Conservation (phyloP, 441 rosid species). For the Populus hybrid region DNA sequence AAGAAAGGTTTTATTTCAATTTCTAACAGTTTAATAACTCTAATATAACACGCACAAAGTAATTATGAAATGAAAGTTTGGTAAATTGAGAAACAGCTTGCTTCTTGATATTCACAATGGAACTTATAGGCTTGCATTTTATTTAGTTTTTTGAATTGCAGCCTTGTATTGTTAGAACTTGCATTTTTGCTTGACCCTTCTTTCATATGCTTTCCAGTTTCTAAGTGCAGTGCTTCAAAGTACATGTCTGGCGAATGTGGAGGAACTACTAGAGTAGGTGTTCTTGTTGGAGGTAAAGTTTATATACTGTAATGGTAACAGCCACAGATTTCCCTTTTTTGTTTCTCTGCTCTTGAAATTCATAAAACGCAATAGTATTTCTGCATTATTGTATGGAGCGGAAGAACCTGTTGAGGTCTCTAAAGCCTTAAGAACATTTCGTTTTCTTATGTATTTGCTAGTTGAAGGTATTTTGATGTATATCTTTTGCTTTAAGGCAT, state of each 20-base stretch:
- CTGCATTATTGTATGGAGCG: neutral
- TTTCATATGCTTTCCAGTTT: conserved; percentile 24
- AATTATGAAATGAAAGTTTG: no score
- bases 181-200: conserved; percentile 13
- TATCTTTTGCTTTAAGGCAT: neutral
- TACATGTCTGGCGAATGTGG: conserved; percentile 49
- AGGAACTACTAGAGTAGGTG: conserved; percentile 40
- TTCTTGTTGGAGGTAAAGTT: conserved; percentile 64
- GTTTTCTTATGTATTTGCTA: neutral
- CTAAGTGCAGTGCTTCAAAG: conserved; percentile 40
- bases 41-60: neutral
- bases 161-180: neutral
- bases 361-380: neutral
- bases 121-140: no score
- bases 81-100: no score
- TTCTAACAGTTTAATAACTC: neutral
- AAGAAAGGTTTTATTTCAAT: no score
- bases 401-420: neutral
- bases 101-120: no score
- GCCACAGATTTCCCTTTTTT: neutral
- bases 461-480: neutral
- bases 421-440: neutral
- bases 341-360: neutral
- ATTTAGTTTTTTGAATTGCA: no score
- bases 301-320: neutral